A percentile compares a stretch with the other conserved stretches of the same genome.
These are phyloP conservation scores for Triglochin maritima DNA, from an alignment of 106 monocot genomes.

Conservation along the genomic window DNA sequence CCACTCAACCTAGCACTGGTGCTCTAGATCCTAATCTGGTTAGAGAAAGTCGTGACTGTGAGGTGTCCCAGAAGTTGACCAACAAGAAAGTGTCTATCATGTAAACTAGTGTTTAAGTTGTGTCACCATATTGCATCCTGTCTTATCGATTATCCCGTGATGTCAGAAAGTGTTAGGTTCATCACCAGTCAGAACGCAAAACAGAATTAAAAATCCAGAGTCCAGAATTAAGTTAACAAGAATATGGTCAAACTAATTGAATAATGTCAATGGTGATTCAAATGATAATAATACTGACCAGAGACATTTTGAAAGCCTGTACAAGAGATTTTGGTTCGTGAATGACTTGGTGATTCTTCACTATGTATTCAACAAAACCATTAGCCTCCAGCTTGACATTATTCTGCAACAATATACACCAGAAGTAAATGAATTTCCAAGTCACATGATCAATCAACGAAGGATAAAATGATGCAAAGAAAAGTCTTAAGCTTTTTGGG, in stretches of 20 bases:
- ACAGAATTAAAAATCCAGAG: not conserved
- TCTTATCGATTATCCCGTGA: no score
- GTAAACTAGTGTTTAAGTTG: no score
- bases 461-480: no score
- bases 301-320: conserved; percentile 69
- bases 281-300: conserved; percentile 33
- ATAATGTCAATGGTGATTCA: not conserved
- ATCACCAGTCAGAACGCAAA: not conserved
- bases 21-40: no score
- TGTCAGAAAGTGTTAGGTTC: not conserved
- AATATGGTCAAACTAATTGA: not conserved
- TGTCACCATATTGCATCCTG: no score
- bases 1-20: no score
- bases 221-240: not conserved
- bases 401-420: conserved; percentile 20
- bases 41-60: no score
- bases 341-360: conserved; percentile 61
- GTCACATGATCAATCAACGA: no score
- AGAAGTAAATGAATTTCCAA: not conserved
- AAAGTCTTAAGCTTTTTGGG: no score
- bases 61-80: no score
- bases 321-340: conserved; percentile 43
- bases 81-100: no score
- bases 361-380: conserved; percentile 48
- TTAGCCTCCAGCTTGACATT: conserved; percentile 34